Evolutionary conservation across 2,329 filamentous ascomycete genomes (phyloP), one percentile per base, ranked within the genome.

Genomic region (Fusarium drepaniforme): DNA sequence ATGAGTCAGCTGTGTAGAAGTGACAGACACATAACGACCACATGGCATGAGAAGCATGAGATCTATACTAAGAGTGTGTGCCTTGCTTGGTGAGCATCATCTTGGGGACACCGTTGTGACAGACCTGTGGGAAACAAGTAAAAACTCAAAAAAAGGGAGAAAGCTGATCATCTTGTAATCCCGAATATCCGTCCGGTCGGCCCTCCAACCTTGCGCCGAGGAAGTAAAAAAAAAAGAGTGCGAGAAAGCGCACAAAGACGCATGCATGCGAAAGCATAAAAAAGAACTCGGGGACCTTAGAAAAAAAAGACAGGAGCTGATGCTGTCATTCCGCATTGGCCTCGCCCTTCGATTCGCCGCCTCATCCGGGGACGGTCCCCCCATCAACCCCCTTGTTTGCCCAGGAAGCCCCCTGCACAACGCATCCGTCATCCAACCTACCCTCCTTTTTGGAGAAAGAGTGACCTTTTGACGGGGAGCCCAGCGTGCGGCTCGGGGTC

Each of bases 311-410:
- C 12, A 25, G 37, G 64, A 68, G 60, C 12, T 13, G 63, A 75
- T 75, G 73, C 38, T 75, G 73, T 75, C 73, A 75, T 75, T 30
- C 66, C 56, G 49, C 58, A 58, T 71, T 67, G 25, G 18, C 58
- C 44, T 46, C 64, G 35, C 44, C 28, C 25, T 67, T 67, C 35
- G 56, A 72, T 57, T 49, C 46, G 59, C 56, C 71, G 62, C 58
- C 15, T 46, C 35, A 38, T 64, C 56, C 69, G 58, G 46, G 64
- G 64, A 51, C n/a, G 49, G n/a, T 30, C 37, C 28, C 49, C 38
- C 25, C 61, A 28, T 53, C 21, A 35, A 28, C 62, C 23, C 28
- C 42, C 23, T 18, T 59, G 38, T 18, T 44, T 33, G 61, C 38
- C 57, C 68, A 63, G 72, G 72, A 53, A 63, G 49, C 49, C 42